Evolutionary conservation across 495 filamentous ascomycete genomes (phyloP), one percentile per base, ranked within the genome.

Genomic region (Clavariopsis aquatica): DNA sequence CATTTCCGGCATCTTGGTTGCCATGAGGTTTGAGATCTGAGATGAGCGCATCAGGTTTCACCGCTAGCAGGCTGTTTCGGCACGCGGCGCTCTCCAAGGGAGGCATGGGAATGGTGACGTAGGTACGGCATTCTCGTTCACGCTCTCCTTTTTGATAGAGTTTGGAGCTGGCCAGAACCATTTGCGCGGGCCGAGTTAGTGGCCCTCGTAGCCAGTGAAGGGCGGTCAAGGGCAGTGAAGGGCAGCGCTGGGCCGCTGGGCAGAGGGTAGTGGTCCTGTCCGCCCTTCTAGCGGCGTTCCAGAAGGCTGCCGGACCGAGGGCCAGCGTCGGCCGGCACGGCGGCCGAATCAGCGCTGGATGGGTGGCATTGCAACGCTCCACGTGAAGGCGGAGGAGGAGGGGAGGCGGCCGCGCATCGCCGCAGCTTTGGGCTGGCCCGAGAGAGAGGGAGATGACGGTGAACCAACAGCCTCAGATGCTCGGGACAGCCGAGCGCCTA

Each of bases 321-420:
- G 7, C 3, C 47, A 24, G 19, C 2, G 20, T 8, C 7, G 8
- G 4, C 13, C 15, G 38, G 38, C 9, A 17, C 38, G 38, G 15
- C 38, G 47, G 47, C 24, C 47, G 47, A 49, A 49, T 49, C 47
- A 49, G 47, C 47, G 7, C 6, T 10, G 20, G 19, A 10, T 43
- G 22, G 47, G 7, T 3, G 22, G 51, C n/a, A n/a, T 34, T 54
- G 26, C 26, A 54, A 29, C 8, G n/a, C 51, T 54, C 51, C 51
- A 54, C 51, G 51, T 54, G 51, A 27, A 54, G 51, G 51, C 51
- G 51, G 20, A n/a, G n/a, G n/a, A n/a, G n/a, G n/a, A n/a, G n/a
- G n/a, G n/a, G n/a, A n/a, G n/a, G n/a, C 26, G 47, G 47, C 19
- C 19, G 24, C 24, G 17, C 12, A 49, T n/a, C 26, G 51, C 51